A percentile compares a stretch with the other conserved stretches of the same genome.
These are phyloP conservation scores for Dalbergia oliveri DNA, from an alignment of 306 rosid genomes.

Conservation along the genomic window DNA sequence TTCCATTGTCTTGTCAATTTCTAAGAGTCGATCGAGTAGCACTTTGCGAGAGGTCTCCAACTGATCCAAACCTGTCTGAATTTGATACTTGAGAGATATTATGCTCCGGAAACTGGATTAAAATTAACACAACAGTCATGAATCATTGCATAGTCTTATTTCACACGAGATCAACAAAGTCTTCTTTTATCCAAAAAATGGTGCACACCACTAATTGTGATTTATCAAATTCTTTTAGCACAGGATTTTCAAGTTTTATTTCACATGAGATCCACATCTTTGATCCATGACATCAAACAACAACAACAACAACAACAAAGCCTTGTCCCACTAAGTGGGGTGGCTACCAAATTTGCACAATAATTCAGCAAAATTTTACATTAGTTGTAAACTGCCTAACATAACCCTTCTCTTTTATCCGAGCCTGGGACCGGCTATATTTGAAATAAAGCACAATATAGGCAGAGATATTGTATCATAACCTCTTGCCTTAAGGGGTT, in stretches of 20 bases:
- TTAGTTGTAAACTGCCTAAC: not conserved
- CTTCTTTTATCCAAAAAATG: no score
- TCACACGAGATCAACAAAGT: not conserved
- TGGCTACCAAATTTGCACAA: no score
- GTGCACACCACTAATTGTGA: not conserved
- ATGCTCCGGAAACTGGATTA: constrained; percentile 79
- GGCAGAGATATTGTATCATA: not conserved
- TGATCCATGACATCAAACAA: not conserved
- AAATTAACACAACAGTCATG: constrained; percentile 43
- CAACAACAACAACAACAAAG: no score
- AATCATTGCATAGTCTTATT: not conserved
- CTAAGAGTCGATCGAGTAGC: constrained; percentile 81
- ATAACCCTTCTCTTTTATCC: not conserved
- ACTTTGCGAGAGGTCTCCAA: constrained; percentile 80
- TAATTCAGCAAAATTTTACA: not conserved
- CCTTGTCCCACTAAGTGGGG: no score
- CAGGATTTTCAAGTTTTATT: constrained; percentile 38
- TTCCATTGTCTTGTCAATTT: constrained; percentile 83
- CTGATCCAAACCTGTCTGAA: constrained; percentile 89
- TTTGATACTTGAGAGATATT: constrained; percentile 77
- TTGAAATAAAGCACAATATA: not conserved
- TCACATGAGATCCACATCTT: constrained; percentile 18
- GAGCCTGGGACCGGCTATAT: not conserved
- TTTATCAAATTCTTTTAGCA: constrained; percentile 36
- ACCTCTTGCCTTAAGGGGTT: not conserved